phyloP scores from a whole-genome alignment of 1,284 basidiomycete species.

The Microbotryum lychnidis-dioicae region DNA sequence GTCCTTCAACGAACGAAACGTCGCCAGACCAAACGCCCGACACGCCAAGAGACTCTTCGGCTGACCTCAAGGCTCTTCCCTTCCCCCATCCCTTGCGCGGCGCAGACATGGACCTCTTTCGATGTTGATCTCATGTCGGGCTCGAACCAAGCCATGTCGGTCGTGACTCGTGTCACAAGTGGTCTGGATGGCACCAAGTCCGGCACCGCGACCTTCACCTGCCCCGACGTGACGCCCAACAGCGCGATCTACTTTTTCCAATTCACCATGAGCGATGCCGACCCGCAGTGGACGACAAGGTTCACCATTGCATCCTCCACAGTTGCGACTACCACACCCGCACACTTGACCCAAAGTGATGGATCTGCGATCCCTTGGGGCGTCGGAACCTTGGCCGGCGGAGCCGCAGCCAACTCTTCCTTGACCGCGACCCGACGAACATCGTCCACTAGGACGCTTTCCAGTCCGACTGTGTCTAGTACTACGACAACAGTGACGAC shows the following conservation, averaged over 20 bases:
- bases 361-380: constrained; percentile 60
- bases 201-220: constrained; percentile 49
- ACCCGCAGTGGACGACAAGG: constrained; percentile 64
- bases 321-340: constrained; percentile 37
- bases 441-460: too few relatives aligned
- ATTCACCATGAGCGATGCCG: constrained; percentile 25
- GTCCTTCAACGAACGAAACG: too few relatives aligned
- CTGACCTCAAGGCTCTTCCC: too few relatives aligned
- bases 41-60: too few relatives aligned
- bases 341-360: constrained; percentile 50
- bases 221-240: constrained; percentile 64
- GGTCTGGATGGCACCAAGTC: constrained; percentile 49
- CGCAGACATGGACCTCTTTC: constrained; percentile 11
- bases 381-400: constrained; percentile 52
- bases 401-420: too few relatives aligned
- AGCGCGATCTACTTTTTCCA: constrained; percentile 69
- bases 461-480: too few relatives aligned
- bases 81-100: too few relatives aligned
- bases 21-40: too few relatives aligned
- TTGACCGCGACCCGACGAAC: too few relatives aligned
- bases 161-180: constrained; percentile 10
- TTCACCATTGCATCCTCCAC: constrained; percentile 61
- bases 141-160: constrained; percentile 58
- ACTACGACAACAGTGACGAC: too few relatives aligned
- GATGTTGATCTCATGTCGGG: constrained; percentile 67